Evolutionary conservation across 169 alveolate genomes (phyloP), one percentile per base, ranked within the genome.

Genomic region (Plasmodium vivax): DNA sequence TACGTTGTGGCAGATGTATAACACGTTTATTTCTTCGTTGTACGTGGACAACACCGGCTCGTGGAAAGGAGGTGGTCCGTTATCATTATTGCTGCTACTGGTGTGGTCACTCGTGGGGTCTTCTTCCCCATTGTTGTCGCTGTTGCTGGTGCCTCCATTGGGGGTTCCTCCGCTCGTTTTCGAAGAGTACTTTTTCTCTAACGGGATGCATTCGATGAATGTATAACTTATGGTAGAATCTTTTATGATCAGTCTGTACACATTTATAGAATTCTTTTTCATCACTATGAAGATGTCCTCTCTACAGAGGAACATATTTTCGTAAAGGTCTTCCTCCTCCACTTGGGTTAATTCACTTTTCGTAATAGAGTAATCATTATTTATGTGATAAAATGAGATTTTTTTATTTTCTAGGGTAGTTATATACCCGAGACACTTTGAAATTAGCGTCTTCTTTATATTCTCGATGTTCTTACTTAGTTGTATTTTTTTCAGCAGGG

Each of bases 401-500:
- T 87, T 87, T 14, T 87, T 75, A 75, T 87, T 87, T 87, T 87
- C 93, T 45, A 87, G 68, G 27, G 93, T 87, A 75, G 68, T 87
- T 87, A 87, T 75, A 58, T 87, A 87, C 9, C 72, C 30, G 34
- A 34, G 77, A 43, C 87, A 87, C 62, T 75, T 87, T 12, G 87
- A 54, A 51, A 87, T 87, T 51, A 87, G 38, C n/a, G 93, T 75
- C 73, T 87, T 87, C 74, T 75, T 87, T 51, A 58, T 79, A 79
- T 87, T 87, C 43, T 87, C 71, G 71, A 51, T 75, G 32, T 77
- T 87, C 71, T 56, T 87, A 58, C 87, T 87, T 87, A 87, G 43
- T 27, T 87, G 62, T 36, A 77, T 19, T 54, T 87, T 87, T 75
- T 87, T 87, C 51, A 87, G 43, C 68, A 47, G 93, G 56, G 45